A percentile compares a stretch with the other conserved stretches of the same genome.
These are phyloP conservation scores for Cladosporium sp. DNA, from an alignment of 2,329 filamentous ascomycete species.

Conservation along the genomic window DNA sequence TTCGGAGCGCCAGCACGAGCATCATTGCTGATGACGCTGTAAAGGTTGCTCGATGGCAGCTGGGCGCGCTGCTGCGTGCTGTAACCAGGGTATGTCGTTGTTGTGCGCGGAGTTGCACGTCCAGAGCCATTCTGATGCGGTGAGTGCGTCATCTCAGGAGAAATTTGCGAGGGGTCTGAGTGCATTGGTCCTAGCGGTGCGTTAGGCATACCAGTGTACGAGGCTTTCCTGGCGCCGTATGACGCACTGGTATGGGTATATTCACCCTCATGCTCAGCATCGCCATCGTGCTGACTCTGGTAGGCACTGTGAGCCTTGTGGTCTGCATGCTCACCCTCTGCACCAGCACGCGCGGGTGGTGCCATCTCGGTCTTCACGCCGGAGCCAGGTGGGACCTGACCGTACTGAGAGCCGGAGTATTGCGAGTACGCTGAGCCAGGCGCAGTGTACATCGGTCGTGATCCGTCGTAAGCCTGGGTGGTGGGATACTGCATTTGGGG, in stretches of 20 bases:
- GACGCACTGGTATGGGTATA: conserved; percentile 74
- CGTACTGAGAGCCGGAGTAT: conserved; percentile 64
- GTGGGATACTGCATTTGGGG: conserved; percentile 73
- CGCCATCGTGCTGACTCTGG: conserved; percentile 42
- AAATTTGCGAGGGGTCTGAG: conserved; percentile 70
- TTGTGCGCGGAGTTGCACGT: conserved; percentile 77
- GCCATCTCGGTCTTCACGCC: conserved; percentile 89
- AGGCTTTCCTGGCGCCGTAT: conserved; percentile 66
- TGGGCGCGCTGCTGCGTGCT: conserved; percentile 69
- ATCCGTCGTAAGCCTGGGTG: conserved; percentile 67
- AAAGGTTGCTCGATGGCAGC: conserved; percentile 72
- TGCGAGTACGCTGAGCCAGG: conserved; percentile 51
- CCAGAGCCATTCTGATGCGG: conserved; percentile 79
- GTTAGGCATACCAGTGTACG: conserved; percentile 71
- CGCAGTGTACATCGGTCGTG: conserved; percentile 69
- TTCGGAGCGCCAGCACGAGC: conserved; percentile 51
- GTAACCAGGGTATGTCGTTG: conserved; percentile 67
- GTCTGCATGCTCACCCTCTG: conserved; percentile 59
- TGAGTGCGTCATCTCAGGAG: conserved; percentile 77
- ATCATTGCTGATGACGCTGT: conserved; percentile 79
- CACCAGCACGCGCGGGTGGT: conserved; percentile 59
- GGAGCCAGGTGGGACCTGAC: conserved; percentile 48
- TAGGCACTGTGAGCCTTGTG: conserved; percentile 59
- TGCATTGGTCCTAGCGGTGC: conserved; percentile 59
- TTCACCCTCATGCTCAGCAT: conserved; percentile 55